These are phyloP conservation scores for Luzula sylvatica DNA, from an alignment of 176 grass and related monocot species.

Conservation along the genomic window DNA sequence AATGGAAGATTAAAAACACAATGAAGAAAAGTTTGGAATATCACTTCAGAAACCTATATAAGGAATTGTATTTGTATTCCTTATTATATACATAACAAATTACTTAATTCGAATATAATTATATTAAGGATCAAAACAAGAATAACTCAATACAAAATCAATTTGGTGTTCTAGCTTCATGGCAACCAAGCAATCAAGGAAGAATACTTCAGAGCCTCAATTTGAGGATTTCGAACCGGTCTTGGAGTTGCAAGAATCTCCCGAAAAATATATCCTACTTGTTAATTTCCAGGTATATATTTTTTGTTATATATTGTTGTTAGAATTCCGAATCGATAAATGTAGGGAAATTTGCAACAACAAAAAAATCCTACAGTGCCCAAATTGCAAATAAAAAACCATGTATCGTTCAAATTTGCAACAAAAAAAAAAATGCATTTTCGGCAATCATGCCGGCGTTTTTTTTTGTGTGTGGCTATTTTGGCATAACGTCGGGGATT, in stretches of 20 bases:
- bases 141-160: neutral
- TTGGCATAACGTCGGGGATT: neutral
- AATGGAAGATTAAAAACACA: constrained; percentile 25
- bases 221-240: constrained; percentile 27
- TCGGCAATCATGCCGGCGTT: neutral
- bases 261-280: constrained; percentile 12
- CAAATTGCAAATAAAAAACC: no score
- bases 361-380: no score
- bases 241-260: constrained; percentile 7
- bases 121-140: neutral
- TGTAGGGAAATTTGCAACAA: no score
- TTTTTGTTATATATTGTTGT: neutral
- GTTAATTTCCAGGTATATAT: constrained; percentile 39
- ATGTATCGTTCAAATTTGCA: no score
- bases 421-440: neutral
- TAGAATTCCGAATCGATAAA: no score
- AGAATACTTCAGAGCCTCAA: constrained; percentile 5
- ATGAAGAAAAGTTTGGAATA: constrained; percentile 68
- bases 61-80: neutral
- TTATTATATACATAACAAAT: neutral
- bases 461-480: no score
- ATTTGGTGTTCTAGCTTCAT: no score
- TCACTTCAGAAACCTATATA: constrained; percentile 7
- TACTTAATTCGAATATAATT: neutral
- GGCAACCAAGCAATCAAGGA: constrained; percentile 8